Conservation (phyloP, 805 yeast genomes). For the Lipomyces orientalis region DNA sequence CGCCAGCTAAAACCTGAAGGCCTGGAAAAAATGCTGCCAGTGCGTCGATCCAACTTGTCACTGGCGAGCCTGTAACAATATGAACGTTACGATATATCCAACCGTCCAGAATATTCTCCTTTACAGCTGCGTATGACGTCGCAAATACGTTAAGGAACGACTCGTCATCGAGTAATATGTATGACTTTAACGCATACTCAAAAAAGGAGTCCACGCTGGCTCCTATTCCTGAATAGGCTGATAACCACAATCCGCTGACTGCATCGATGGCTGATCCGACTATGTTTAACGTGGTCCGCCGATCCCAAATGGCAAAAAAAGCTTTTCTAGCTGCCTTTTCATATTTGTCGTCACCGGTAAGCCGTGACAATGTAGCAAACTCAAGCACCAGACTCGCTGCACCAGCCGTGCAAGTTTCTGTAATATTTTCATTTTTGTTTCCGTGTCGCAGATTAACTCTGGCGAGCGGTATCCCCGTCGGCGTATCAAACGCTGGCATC, state of each 20-base stretch:
- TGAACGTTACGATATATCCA: constrained; percentile 66
- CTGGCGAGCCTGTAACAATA: constrained; percentile 55
- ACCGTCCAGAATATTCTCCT: constrained; percentile 56
- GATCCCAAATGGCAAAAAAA: constrained; percentile 72
- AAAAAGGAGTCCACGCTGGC: constrained; percentile 91
- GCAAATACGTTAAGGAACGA: constrained; percentile 62
- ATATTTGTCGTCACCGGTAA: constrained; percentile 76
- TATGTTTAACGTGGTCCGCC: constrained; percentile 64
- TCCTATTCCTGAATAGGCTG: constrained; percentile 76
- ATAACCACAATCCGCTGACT: constrained; percentile 58
- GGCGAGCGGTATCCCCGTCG: constrained; percentile 73
- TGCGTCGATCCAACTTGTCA: constrained; percentile 79
- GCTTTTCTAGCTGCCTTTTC: constrained; percentile 66
- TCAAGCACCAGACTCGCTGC: constrained; percentile 85
- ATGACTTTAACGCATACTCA: constrained; percentile 82
- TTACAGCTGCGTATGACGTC: constrained; percentile 61
- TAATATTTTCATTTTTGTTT: constrained; percentile 42
- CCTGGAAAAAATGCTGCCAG: constrained; percentile 91
- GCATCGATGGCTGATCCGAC: constrained; percentile 82
- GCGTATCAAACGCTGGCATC: constrained; percentile 69
- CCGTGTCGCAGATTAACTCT: constrained; percentile 72
- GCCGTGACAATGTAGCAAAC: constrained; percentile 71
- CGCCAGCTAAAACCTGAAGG: constrained; percentile 77
- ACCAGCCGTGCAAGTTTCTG: constrained; percentile 86
- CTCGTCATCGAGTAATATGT: constrained; percentile 72